Conservation (phyloP, 148 eudicot genomes). For the Arctostaphylos glauca region DNA sequence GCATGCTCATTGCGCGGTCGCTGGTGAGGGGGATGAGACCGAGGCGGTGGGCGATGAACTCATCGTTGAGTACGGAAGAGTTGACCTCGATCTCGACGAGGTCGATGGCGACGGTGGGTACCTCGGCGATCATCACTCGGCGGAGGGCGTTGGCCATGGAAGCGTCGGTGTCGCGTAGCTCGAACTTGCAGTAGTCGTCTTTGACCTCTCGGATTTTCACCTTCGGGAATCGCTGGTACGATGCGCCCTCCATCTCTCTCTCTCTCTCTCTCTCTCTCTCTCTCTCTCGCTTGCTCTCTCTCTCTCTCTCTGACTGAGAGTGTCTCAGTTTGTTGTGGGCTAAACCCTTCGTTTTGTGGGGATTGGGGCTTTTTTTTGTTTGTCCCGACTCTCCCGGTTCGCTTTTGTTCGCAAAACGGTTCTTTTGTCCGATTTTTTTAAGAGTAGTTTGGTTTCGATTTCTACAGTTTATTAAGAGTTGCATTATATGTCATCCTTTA, state of each 20-base stretch:
- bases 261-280: background rate
- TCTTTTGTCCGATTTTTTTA: too few relatives aligned
- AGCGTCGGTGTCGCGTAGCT: slow-evolving; percentile 77
- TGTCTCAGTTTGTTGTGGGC: background rate
- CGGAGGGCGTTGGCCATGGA: slow-evolving; percentile 92
- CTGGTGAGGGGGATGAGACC: slow-evolving; percentile 84
- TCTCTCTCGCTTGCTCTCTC: background rate
- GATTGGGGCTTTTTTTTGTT: background rate
- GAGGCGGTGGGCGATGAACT: slow-evolving; percentile 85
- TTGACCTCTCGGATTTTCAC: slow-evolving; percentile 75
- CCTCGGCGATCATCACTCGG: slow-evolving; percentile 91
- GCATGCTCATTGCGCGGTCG: slow-evolving; percentile 87
- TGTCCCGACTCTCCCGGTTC: too few relatives aligned
- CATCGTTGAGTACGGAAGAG: slow-evolving; percentile 90
- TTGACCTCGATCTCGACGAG: slow-evolving; percentile 93
- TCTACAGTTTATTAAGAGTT: too few relatives aligned
- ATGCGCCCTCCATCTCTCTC: slow-evolving; percentile 41
- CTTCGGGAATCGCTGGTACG: slow-evolving; percentile 81
- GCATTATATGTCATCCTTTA: too few relatives aligned
- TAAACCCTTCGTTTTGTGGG: background rate
- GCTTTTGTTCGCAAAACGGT: too few relatives aligned
- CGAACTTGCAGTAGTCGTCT: slow-evolving; percentile 79
- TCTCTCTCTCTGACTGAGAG: background rate
- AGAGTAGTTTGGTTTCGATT: too few relatives aligned
- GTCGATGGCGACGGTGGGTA: slow-evolving; percentile 86